Evolutionary conservation across 1,284 basidiomycete genomes (phyloP).

Genomic region (Rhodotorula sp.): DNA sequence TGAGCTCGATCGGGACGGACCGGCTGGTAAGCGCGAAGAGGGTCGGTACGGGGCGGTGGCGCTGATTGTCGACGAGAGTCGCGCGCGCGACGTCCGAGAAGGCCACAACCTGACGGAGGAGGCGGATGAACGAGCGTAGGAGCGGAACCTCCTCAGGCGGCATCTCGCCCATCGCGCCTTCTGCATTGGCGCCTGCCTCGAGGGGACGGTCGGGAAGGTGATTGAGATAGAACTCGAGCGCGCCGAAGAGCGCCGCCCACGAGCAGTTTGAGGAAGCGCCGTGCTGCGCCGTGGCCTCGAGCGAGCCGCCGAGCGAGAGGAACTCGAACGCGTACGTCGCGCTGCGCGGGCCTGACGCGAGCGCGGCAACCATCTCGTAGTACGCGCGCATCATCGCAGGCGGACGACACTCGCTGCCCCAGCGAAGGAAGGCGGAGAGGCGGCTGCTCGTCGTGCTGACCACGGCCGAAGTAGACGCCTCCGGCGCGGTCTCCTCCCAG

Average conservation of each 20-base stretch:
- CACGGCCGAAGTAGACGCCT: slow-evolving; percentile 44
- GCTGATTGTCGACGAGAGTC: slow-evolving; percentile 73
- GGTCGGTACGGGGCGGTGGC: slow-evolving; percentile 68
- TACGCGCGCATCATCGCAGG: slow-evolving; percentile 72
- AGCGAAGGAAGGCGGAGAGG: slow-evolving; percentile 77
- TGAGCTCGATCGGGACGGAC: slow-evolving; percentile 83
- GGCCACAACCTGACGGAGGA: slow-evolving; percentile 76
- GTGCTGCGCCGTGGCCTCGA: slow-evolving; percentile 52
- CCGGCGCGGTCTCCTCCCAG: slow-evolving; percentile 66
- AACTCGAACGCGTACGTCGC: slow-evolving; percentile 84
- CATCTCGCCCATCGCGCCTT: slow-evolving; percentile 52
- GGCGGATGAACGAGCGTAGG: slow-evolving; percentile 75
- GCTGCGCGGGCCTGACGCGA: slow-evolving; percentile 78
- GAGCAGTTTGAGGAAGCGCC: slow-evolving; percentile 47
- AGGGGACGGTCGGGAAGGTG: slow-evolving; percentile 45
- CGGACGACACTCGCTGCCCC: slow-evolving; percentile 77
- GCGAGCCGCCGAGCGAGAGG: slow-evolving; percentile 54
- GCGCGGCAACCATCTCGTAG: slow-evolving; percentile 84
- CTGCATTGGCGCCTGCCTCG: slow-evolving; percentile 49
- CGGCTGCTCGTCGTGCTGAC: slow-evolving; percentile 51
- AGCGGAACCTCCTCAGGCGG: slow-evolving; percentile 74
- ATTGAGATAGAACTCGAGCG: slow-evolving; percentile 61
- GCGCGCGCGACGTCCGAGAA: slow-evolving; percentile 76
- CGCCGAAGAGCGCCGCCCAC: slow-evolving; percentile 59
- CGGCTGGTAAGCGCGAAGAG: slow-evolving; percentile 76